A percentile compares a stretch with the other conserved stretches of the same genome.
These are phyloP conservation scores for Candida yuanshanica DNA, from an alignment of 805 yeast species.

Conservation along the genomic window DNA sequence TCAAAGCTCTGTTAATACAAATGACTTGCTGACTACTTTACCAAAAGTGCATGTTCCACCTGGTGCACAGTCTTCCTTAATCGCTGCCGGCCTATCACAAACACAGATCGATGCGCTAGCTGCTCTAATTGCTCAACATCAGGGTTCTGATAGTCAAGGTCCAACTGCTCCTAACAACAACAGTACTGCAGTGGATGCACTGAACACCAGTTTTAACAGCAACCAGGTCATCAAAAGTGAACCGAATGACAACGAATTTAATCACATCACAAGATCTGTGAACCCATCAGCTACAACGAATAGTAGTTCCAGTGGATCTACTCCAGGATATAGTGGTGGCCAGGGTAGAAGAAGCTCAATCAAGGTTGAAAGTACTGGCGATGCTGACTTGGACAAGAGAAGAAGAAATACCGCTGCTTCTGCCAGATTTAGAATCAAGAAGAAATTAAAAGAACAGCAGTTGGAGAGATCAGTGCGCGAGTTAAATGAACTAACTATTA, in stretches of 20 bases:
- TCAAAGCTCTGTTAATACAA: conserved; percentile 20
- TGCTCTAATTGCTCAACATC: conserved; percentile 69
- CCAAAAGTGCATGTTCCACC: conserved; percentile 69
- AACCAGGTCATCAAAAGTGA: neutral
- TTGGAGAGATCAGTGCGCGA: conserved; percentile 74
- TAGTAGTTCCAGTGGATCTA: neutral
- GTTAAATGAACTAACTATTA: conserved; percentile 58
- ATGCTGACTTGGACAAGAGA: conserved; percentile 62
- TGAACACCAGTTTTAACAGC: conserved; percentile 1
- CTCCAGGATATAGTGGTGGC: neutral
- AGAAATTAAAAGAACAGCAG: conserved; percentile 88
- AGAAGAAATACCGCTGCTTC: conserved; percentile 90
- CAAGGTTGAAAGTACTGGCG: conserved; percentile 19
- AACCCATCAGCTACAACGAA: conserved; percentile 3
- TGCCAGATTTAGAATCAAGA: conserved; percentile 88
- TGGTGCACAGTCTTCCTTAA: conserved; percentile 60
- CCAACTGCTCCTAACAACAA: neutral
- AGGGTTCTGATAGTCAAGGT: conserved; percentile 23
- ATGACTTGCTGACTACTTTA: conserved; percentile 34
- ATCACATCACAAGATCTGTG: neutral
- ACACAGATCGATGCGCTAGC: conserved; percentile 71
- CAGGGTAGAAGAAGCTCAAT: conserved; percentile 3
- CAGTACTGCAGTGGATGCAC: neutral
- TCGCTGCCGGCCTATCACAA: conserved; percentile 59
- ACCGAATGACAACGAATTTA: neutral